Base-by-base conservation (phyloP, 2,329 filamentous ascomycete species). In the Ceratocystiopsis sp. region DNA sequence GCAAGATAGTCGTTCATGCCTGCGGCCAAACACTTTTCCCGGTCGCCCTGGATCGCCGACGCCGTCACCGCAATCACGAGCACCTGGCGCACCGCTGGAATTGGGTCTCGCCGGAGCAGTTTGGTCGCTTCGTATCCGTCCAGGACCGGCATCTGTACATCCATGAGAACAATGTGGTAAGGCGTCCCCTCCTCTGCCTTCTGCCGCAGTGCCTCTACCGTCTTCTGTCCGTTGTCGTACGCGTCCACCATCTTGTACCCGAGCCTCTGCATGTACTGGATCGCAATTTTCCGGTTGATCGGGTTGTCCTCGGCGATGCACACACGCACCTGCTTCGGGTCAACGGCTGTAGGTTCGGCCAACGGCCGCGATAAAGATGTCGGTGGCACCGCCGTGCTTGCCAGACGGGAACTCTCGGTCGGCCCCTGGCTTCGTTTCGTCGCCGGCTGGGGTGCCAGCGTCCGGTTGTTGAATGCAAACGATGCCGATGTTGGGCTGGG, bases 21-120 rank as follows among this genome's bases (percentile, higher is more conserved):
- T 1, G 85, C 84, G 41, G 86, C 84, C n/a, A 95, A 65, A 52
- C 89, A 95, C 62, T 93, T 95, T 58, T 96, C 89, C 40, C 87
- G 72, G 57, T 96, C 89, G 16, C 89, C 89, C 57, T 91, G 83
- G 48, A 96, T 96, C 3, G 89, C 89, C 21, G 80, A 87, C 1
- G 89, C 89, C 1, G 89, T 96, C 89, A 96, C 95, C 43, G 89
- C 89, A 52, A 96, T 95, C 40, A 96, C 83, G n/a, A 95, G 67
- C 1, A 93, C 75, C 50, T 84, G 78, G 42, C 84, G 72, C 12
- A 96, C 84, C 9, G 73, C 72, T 34, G 85, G 79, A 46, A 85
- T 73, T 0, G 74, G 59, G 57, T 95, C 86, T 51, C 75, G 75
- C 11, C 87, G 78, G 38, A 95, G 76, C 45, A 85, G 71, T 50